Base-by-base conservation (phyloP, 441 rosid species). In the Capsella rubella region DNA sequence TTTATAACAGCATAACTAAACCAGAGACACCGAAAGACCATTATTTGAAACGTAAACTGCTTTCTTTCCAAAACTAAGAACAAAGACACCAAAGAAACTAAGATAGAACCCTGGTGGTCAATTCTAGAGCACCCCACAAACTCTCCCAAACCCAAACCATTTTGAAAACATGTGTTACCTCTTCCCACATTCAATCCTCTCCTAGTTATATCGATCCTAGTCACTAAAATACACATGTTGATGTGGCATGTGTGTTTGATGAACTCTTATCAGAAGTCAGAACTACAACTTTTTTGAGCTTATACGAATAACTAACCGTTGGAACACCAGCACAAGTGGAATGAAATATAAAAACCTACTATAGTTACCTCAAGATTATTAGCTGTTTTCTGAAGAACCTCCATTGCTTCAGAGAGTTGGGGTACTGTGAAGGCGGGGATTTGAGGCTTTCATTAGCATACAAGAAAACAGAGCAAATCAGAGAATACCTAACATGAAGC, bases 371-470 rank as follows among this genome's bases (percentile, higher is more conserved):
- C 79, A 49, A 88, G 64, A 64, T 84, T 76, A 27, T 64, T 66
- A 57, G 97, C 92, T 75, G 79, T 83, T 70, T 83, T 83, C 63
- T 79, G 76, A 78, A 93, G 88, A 78, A 84, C 93, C 50, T 78
- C 83, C 96, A 93, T 89, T 78, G 98, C 98, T 83, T 93, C 97
- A 70, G 90, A 74, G 58, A 79, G 86, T 81, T 93, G 98, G 58
- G 87, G 86, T 45, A 85, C 91, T 15, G 94, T 88, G 81, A 88
- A 91, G 62, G 96, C 98, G 25, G 98, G 98, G 79, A 89, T 78
- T 79, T 86, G 87, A 84, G 87, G 94, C 98, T 93, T 73, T 84
- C 86, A 84, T 80, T 54, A 85, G 79, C 75, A 81, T 76, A 72
- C 78, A 89, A 87, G 84, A 84, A 53, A 92, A 68, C 78, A 83